Evolutionary conservation across 139 green algal genomes (phyloP).

Genomic region (Pleodorina starrii): DNA sequence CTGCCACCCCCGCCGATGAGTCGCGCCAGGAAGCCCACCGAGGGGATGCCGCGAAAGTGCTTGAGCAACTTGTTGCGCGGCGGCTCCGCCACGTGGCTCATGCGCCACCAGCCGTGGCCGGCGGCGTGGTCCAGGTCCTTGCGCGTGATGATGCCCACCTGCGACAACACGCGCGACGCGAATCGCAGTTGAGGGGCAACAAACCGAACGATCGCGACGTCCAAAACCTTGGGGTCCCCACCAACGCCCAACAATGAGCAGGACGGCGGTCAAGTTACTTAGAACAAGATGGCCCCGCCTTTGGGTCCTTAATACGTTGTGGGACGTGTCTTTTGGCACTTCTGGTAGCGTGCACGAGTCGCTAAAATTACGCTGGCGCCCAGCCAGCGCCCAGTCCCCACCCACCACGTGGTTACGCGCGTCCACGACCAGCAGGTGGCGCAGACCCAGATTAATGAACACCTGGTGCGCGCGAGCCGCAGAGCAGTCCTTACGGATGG

Average conservation of each 20-base stretch:
- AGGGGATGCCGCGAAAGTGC: constrained; percentile 42
- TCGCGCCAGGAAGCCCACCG: constrained; percentile 42
- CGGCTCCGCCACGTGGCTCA: constrained; percentile 60
- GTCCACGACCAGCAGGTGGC: constrained; percentile 94
- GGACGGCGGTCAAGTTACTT: too few species aligned
- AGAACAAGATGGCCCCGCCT: too few species aligned
- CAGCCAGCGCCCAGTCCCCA: too few species aligned
- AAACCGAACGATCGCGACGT: too few species aligned
- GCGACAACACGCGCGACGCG: background rate
- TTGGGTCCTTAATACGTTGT: too few species aligned
- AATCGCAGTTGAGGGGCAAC: too few species aligned
- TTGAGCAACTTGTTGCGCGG: constrained; percentile 47
- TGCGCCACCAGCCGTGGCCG: constrained; percentile 74
- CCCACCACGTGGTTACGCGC: constrained; percentile 72
- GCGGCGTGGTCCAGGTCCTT: constrained; percentile 90
- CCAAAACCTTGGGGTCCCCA: too few species aligned
- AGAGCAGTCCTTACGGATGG: constrained; percentile 68
- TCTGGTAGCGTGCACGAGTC: too few species aligned
- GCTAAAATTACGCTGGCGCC: too few species aligned
- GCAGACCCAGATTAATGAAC: constrained; percentile 90
- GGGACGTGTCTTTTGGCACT: too few species aligned
- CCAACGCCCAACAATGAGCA: too few species aligned
- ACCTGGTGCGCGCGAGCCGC: constrained; percentile 75
- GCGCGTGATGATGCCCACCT: constrained; percentile 93
- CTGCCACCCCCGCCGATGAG: background rate